Conservation (phyloP, 2,329 filamentous ascomycete species). For the Alternaria novae-zelandiae region DNA sequence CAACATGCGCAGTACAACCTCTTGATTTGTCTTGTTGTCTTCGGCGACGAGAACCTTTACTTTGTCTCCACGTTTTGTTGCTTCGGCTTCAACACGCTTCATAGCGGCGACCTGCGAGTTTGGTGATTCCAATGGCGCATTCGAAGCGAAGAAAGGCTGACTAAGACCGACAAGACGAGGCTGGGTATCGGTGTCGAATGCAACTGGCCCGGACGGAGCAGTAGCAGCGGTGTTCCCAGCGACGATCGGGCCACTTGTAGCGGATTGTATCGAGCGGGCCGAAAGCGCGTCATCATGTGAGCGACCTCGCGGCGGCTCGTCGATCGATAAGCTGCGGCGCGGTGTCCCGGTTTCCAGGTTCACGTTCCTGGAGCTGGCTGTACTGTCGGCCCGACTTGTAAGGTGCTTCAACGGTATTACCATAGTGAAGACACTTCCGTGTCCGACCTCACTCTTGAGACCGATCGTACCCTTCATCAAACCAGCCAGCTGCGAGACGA, state of each 20-base stretch:
- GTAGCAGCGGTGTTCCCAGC: conserved; percentile 16
- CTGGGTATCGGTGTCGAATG: conserved; percentile 67
- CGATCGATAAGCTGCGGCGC: conserved; percentile 36
- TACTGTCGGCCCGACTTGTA: conserved; percentile 67
- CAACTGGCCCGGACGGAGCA: conserved; percentile 36
- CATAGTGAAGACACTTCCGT: conserved; percentile 83
- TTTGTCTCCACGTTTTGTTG: conserved; percentile 62
- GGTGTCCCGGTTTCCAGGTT: conserved; percentile 32
- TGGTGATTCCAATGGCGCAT: conserved; percentile 56
- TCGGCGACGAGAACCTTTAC: conserved; percentile 87
- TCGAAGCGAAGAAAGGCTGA: conserved; percentile 76
- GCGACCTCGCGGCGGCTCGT: conserved; percentile 28
- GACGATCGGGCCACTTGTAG: conserved; percentile 28
- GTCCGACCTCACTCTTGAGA: conserved; percentile 72
- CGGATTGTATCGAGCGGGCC: conserved; percentile 40
- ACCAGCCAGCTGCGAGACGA: conserved; percentile 83
- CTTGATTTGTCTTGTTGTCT: conserved; percentile 64
- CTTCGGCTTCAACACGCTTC: conserved; percentile 69
- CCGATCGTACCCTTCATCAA: conserved; percentile 82
- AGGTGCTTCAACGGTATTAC: conserved; percentile 80
- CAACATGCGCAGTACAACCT: conserved; percentile 65
- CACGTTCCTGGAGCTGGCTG: conserved; percentile 47
- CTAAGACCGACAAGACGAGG: conserved; percentile 83
- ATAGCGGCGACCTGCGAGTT: conserved; percentile 70
- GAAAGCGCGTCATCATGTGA: conserved; percentile 42